phyloP scores from a whole-genome alignment of 2,329 filamentous ascomycete genomes.

The Trichophyton equinum region DNA sequence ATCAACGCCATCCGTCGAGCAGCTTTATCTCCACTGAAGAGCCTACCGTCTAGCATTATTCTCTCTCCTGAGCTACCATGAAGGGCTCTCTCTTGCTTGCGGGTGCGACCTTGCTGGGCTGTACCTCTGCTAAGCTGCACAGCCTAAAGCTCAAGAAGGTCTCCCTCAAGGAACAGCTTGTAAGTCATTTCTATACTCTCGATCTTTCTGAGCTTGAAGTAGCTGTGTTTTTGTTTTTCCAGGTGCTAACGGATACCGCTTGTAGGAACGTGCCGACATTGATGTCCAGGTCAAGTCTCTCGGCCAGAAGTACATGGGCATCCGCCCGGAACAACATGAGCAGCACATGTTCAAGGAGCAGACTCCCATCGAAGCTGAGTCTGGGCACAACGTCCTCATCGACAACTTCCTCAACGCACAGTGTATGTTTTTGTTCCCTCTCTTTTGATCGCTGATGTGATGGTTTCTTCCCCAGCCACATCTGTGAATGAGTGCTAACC shows the following conservation, averaged over 20 bases:
- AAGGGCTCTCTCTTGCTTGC: slow-evolving; percentile 72
- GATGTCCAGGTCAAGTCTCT: slow-evolving; percentile 69
- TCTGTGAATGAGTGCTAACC: slow-evolving; percentile 5
- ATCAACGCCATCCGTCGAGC: neutral
- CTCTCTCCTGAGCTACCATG: slow-evolving; percentile 42
- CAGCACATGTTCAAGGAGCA: slow-evolving; percentile 71
- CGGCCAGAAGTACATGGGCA: slow-evolving; percentile 91
- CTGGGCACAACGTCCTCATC: slow-evolving; percentile 69
- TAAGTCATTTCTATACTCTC: slow-evolving; percentile 37
- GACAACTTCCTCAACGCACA: slow-evolving; percentile 98
- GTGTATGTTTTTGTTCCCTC: slow-evolving; percentile 49
- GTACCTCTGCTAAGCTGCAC: slow-evolving; percentile 74
- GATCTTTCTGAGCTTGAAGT: neutral
- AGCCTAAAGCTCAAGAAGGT: slow-evolving; percentile 98
- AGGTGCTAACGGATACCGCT: neutral
- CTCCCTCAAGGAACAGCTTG: slow-evolving; percentile 80
- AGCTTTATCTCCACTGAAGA: neutral
- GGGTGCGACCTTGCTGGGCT: slow-evolving; percentile 66
- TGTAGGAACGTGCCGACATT: slow-evolving; percentile 62
- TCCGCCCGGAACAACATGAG: slow-evolving; percentile 55
- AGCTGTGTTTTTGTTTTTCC: neutral
- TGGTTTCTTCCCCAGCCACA: too few relatives aligned
- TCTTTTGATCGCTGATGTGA: neutral
- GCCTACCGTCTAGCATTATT: neutral
- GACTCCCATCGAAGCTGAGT: slow-evolving; percentile 47